Evolutionary conservation across 2,329 filamentous ascomycete species (phyloP).

Genomic region (Verruconis gallopava): DNA sequence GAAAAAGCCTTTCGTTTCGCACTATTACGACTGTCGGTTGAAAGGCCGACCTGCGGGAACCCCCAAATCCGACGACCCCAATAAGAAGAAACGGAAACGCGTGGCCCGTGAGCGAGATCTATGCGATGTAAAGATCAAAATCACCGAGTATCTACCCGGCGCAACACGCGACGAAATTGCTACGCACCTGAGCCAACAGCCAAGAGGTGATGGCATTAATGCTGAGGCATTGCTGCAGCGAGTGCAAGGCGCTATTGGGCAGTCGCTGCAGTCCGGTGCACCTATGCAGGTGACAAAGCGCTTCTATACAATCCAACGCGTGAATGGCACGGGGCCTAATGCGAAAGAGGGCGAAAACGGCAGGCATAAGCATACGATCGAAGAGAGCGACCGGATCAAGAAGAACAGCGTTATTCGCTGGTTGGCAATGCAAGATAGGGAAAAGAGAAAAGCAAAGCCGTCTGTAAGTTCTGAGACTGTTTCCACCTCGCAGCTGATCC

Average conservation of each 20-base stretch:
- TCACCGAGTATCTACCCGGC: slow-evolving; percentile 62
- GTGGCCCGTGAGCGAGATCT: slow-evolving; percentile 61
- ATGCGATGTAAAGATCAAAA: slow-evolving; percentile 82
- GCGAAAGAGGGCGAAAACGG: slow-evolving; percentile 58
- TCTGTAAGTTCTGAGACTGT: too few relatives aligned
- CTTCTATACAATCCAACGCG: slow-evolving; percentile 59
- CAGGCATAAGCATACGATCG: slow-evolving; percentile 61
- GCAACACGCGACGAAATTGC: slow-evolving; percentile 23
- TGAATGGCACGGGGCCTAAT: slow-evolving; percentile 64
- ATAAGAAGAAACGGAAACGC: slow-evolving; percentile 71
- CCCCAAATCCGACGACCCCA: slow-evolving; percentile 65
- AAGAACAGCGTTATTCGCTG: slow-evolving; percentile 64
- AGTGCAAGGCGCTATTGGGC: neutral
- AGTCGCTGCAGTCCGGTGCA: too few relatives aligned
- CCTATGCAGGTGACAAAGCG: slow-evolving; percentile 13
- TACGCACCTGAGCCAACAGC: slow-evolving; percentile 16
- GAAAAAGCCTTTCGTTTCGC: slow-evolving; percentile 67
- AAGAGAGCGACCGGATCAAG: slow-evolving; percentile 66
- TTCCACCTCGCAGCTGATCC: too few relatives aligned
- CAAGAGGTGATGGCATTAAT: neutral
- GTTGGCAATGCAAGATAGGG: slow-evolving; percentile 51
- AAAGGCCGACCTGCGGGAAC: slow-evolving; percentile 70
- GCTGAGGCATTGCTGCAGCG: neutral
- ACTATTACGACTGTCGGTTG: slow-evolving; percentile 75
- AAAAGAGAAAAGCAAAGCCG: slow-evolving; percentile 53